Percentiles rank a stretch among this genome's conserved stretches.
Evolutionary conservation across 129 eudicot genomes (phyloP).

Genomic region (Calendula officinalis): DNA sequence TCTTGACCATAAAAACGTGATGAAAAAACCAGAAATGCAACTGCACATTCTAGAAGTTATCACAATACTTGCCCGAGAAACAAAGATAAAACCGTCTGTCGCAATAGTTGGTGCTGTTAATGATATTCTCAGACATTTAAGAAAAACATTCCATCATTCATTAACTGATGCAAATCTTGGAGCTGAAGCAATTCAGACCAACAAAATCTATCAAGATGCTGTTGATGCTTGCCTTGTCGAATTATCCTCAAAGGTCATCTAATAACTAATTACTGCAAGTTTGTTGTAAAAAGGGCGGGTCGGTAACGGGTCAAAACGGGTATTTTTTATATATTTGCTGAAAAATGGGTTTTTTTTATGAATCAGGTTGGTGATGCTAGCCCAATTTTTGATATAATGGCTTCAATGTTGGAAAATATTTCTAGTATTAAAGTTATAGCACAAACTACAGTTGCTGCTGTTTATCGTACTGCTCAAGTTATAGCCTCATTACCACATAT

Average conservation of each 20-base stretch:
- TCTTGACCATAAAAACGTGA: slow-evolving; percentile 76
- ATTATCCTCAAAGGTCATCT: slow-evolving; percentile 65
- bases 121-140: slow-evolving; percentile 70
- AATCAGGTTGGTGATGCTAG: slow-evolving; percentile 79
- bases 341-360: slow-evolving; percentile 3
- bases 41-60: slow-evolving; percentile 57
- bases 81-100: slow-evolving; percentile 55
- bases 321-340: slow-evolving; percentile 9
- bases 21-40: slow-evolving; percentile 51
- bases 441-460: slow-evolving; percentile 68
- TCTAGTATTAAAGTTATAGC: slow-evolving; percentile 57
- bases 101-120: slow-evolving; percentile 64
- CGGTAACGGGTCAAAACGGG: background rate
- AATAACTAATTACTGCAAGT: background rate
- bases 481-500: slow-evolving; percentile 65
- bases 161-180: slow-evolving; percentile 59
- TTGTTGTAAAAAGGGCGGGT: slow-evolving; percentile 9
- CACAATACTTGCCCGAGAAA: slow-evolving; percentile 51
- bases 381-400: slow-evolving; percentile 77
- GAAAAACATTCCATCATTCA: slow-evolving; percentile 57
- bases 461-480: slow-evolving; percentile 65
- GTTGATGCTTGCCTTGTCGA: slow-evolving; percentile 74
- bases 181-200: slow-evolving; percentile 47
- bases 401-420: slow-evolving; percentile 75
- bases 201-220: slow-evolving; percentile 48